Evolutionary conservation across 805 yeast genomes (phyloP).

Genomic region (Brettanomyces naardenensis): DNA sequence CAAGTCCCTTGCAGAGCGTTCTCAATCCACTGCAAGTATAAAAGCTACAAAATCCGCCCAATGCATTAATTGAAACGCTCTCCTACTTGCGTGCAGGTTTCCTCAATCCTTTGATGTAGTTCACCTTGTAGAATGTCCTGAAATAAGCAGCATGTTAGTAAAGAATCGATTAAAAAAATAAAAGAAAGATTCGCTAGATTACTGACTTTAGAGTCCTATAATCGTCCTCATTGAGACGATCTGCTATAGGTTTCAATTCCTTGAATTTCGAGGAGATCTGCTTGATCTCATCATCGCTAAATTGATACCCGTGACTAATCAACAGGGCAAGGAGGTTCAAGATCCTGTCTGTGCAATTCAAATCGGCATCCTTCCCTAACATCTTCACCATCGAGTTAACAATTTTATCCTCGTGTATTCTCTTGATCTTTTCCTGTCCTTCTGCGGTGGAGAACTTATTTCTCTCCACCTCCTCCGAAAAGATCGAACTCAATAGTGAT

Average conservation of each 20-base stretch:
- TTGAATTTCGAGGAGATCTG: conserved; percentile 19
- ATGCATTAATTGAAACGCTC: no score
- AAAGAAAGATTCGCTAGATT: neutral
- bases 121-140: conserved; percentile 27
- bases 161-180: conserved; percentile 1
- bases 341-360: conserved; percentile 48
- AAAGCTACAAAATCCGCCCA: no score
- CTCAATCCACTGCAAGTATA: no score
- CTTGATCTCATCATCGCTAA: conserved; percentile 34
- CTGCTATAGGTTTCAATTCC: conserved; percentile 34
- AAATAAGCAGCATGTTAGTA: neutral
- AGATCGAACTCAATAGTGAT: conserved; percentile 32
- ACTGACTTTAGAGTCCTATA: conserved; percentile 30
- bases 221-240: conserved; percentile 48
- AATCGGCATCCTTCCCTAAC: conserved; percentile 29
- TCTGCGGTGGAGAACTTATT: conserved; percentile 22
- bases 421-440: conserved; percentile 20
- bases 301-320: conserved; percentile 35
- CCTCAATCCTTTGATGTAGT: no score
- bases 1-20: no score
- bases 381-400: conserved; percentile 26
- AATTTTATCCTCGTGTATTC: conserved; percentile 31
- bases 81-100: no score
- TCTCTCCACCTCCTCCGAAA: conserved; percentile 38
- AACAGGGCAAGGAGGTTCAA: conserved; percentile 43